These are phyloP conservation scores for Linderniella brevidens DNA, from an alignment of 257 asterid genomes.

Conservation along the genomic window DNA sequence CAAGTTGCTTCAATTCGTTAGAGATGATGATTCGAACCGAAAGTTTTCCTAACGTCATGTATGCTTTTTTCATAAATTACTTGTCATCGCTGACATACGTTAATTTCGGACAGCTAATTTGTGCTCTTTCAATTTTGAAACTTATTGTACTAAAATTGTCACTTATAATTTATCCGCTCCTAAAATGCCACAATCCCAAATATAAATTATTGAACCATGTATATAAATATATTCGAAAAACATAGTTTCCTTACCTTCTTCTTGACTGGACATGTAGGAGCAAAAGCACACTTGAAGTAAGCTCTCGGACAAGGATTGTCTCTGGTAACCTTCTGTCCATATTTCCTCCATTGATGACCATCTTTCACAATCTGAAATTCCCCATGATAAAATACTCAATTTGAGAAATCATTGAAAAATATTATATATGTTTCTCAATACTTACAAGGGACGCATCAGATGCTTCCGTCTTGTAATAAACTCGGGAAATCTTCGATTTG, in stretches of 20 bases:
- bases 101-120: too few species aligned
- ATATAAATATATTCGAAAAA: too few species aligned
- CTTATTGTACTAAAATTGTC: too few species aligned
- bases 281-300: conserved; percentile 85
- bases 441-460: conserved; percentile 81
- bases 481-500: conserved; percentile 46
- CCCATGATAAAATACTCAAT: neutral
- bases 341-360: conserved; percentile 73
- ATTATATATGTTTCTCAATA: conserved; percentile 9
- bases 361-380: conserved; percentile 63
- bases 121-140: too few species aligned
- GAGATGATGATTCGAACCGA: too few species aligned
- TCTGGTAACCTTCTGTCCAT: conserved; percentile 65
- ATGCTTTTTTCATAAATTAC: too few species aligned
- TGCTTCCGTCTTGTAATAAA: conserved; percentile 41
- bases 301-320: conserved; percentile 72
- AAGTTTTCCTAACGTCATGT: too few species aligned
- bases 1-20: too few species aligned
- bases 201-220: too few species aligned
- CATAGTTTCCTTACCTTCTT: conserved; percentile 40
- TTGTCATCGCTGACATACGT: too few species aligned
- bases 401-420: neutral
- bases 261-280: conserved; percentile 89
- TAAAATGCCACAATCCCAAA: too few species aligned
- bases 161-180: too few species aligned